phyloP scores from a whole-genome alignment of 768 basidiomycete genomes.

The Vararia minispora region DNA sequence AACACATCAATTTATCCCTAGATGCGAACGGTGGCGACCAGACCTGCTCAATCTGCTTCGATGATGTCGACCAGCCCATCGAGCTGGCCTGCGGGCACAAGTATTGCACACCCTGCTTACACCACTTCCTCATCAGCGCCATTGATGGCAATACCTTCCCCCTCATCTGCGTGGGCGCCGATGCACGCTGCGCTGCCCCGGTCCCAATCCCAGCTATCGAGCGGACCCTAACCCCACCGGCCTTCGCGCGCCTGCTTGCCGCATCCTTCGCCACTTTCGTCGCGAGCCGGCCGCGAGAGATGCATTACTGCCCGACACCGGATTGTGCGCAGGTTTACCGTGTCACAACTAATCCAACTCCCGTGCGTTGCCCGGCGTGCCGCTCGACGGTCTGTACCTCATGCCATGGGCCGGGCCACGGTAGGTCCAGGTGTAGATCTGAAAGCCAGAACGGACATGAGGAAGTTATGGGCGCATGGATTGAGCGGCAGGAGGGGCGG shows the following conservation, averaged over 20 bases:
- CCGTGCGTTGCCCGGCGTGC: neutral
- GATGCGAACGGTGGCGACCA: no score
- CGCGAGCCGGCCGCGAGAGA: no score
- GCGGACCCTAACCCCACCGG: conserved; percentile 34
- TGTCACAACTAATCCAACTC: neutral
- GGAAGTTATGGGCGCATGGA: neutral
- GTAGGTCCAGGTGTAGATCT: conserved; percentile 3
- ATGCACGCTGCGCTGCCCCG: conserved; percentile 42
- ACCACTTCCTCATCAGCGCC: conserved; percentile 45
- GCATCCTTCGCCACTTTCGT: no score
- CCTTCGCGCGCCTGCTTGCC: no score
- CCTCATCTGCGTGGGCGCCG: conserved; percentile 57
- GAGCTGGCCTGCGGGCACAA: conserved; percentile 52
- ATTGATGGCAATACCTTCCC: conserved; percentile 54
- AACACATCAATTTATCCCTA: no score
- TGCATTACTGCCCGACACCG: conserved; percentile 14
- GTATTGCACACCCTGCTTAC: conserved; percentile 58
- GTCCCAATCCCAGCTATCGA: conserved; percentile 42
- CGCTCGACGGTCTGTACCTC: neutral
- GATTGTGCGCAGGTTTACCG: conserved; percentile 2
- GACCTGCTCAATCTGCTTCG: conserved; percentile 72
- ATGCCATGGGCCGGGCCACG: neutral
- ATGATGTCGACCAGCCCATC: conserved; percentile 38
- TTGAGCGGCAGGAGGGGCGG: conserved; percentile 7
- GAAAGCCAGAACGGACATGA: neutral